Conservation (phyloP, 139 green algal genomes). For the Chlorella sorokiniana region DNA sequence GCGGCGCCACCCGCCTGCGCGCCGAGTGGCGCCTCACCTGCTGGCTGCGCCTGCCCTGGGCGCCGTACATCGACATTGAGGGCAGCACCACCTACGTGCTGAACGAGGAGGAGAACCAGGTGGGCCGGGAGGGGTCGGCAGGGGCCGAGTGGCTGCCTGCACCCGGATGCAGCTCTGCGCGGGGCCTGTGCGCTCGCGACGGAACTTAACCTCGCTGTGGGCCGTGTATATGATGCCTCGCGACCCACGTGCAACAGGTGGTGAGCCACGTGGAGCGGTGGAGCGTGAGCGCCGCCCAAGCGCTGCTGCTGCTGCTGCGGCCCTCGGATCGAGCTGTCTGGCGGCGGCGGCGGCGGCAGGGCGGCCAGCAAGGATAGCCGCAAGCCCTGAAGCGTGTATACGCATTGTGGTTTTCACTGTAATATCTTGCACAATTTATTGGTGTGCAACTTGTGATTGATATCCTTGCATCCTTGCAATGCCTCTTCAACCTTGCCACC, state of each 20-base stretch:
- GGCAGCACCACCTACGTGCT: constrained; percentile 59
- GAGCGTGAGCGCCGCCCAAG: constrained; percentile 29
- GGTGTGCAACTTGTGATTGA: too few relatives aligned
- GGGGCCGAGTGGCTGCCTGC: too few relatives aligned
- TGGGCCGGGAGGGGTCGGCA: too few relatives aligned
- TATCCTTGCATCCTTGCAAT: too few relatives aligned
- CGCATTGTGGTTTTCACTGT: too few relatives aligned
- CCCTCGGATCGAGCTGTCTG: constrained; percentile 21
- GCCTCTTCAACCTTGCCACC: too few relatives aligned
- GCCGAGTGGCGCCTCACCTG: constrained; percentile 58
- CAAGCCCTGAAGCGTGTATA: too few relatives aligned
- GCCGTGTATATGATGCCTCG: background rate
- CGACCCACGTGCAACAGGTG: background rate
- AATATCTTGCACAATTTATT: too few relatives aligned
- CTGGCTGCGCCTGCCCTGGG: constrained; percentile 59
- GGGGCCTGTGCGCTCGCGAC: too few relatives aligned
- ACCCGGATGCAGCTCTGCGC: too few relatives aligned
- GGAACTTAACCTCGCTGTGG: background rate
- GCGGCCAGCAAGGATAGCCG: too few relatives aligned
- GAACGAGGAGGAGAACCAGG: constrained; percentile 43
- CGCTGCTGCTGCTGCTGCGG: constrained; percentile 36
- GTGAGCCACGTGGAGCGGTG: constrained; percentile 41
- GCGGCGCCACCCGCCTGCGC: constrained; percentile 12
- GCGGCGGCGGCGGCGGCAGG: background rate
- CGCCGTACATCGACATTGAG: constrained; percentile 54